Evolutionary conservation across 1,284 basidiomycete genomes (phyloP), one percentile per base, ranked within the genome.

Genomic region (Boletus smithii): DNA sequence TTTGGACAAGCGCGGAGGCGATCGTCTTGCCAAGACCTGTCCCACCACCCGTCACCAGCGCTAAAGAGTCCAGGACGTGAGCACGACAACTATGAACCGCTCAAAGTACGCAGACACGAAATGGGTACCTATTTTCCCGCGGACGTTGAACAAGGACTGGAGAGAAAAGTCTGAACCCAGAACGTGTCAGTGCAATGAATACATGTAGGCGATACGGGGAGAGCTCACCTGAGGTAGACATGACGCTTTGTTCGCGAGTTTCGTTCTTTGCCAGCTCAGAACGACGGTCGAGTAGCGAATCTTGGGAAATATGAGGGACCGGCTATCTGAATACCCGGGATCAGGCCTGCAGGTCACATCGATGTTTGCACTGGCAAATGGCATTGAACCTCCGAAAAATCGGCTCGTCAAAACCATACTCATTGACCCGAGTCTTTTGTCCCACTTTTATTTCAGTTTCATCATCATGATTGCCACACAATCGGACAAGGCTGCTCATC

Each of bases 21-120:
- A 94, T 91, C 81, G 91, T 86, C 58, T 79, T 81, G 2, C 89
- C 88, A 36, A 91, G 78, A 0, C 88, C 89, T 30, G 83, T 81
- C 36, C 84, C 80, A 27, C 89, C 90, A 3, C 89, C 90, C 4
- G 88, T 91, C 14, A 92, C 79, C 36, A 92, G 76, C 32, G 86
- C 87, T 88, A 53, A 18, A 8, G 37, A 44, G n/a, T 26, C 32
- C 34, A 35, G 8, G 24, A 7, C 26, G 22, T 50, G n/a, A 46
- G 42, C 20, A 53, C 22, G 31, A 42, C 44, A 37, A 42, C 27
- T 31, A n/a, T n/a, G 30, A 16, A 16, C 10, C 33, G 23, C 35
- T 20, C 14, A 23, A 13, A 6, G 13, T 26, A 37, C 6, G 32
- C 22, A 20, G 16, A 29, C 8, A 32, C 30, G 13, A 31, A 18